Evolutionary conservation across 2,329 filamentous ascomycete genomes (phyloP).

Genomic region (Ceratocystiopsis brevicomis): DNA sequence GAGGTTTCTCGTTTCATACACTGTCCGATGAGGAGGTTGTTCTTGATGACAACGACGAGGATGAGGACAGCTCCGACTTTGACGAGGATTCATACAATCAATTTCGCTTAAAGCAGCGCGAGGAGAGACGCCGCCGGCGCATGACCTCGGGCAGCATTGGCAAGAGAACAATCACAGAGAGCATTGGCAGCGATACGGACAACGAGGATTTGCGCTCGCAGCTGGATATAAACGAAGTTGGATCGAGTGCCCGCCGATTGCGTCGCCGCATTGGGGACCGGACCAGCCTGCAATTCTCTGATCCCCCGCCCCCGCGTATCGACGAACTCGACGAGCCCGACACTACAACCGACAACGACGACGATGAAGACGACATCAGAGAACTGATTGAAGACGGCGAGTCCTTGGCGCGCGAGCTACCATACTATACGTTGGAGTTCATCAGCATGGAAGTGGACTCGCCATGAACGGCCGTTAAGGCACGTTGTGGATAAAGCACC

Average conservation of each 20-base stretch:
- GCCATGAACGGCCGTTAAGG: conserved; percentile 8
- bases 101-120: conserved; percentile 23
- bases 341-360: conserved; percentile 21
- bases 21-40: conserved; percentile 17
- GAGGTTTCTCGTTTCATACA: conserved; percentile 24
- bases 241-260: conserved; percentile 28
- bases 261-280: conserved; percentile 27
- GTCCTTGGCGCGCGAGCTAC: conserved; percentile 28
- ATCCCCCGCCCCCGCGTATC: conserved; percentile 30
- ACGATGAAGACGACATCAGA: conserved; percentile 12
- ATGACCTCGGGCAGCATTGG: conserved; percentile 34
- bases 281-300: conserved; percentile 28
- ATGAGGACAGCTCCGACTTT: conserved; percentile 14
- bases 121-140: conserved; percentile 24
- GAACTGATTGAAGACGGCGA: conserved; percentile 17
- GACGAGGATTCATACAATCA: conserved; percentile 18
- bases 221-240: conserved; percentile 21
- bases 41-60: conserved; percentile 12
- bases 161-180: conserved; percentile 34
- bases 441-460: conserved; percentile 33
- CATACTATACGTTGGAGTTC: conserved; percentile 30
- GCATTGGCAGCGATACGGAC: conserved; percentile 30
- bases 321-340: conserved; percentile 35
- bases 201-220: conserved; percentile 20
- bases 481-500: no score